Percentiles rank a stretch among this genome's conserved stretches.
phyloP scores from a whole-genome alignment of 768 basidiomycete genomes.

The Lentinus brumalis region DNA sequence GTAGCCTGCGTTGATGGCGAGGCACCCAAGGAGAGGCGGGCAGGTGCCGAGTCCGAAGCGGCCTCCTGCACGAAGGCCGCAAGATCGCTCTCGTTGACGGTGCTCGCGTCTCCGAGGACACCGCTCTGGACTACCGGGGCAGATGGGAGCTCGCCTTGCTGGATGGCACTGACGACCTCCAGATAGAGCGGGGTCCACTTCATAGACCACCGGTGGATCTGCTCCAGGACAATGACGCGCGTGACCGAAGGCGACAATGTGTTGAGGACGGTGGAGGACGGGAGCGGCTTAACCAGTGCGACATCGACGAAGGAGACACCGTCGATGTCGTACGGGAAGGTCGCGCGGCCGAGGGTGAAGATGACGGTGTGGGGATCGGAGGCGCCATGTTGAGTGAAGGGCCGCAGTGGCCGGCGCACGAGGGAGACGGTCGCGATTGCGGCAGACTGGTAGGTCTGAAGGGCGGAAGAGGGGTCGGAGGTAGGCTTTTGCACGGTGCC shows the following conservation, averaged over 20 bases:
- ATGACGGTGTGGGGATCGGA: constrained; percentile 65
- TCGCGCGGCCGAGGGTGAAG: constrained; percentile 63
- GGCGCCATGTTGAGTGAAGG: constrained; percentile 55
- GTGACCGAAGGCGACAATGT: constrained; percentile 63
- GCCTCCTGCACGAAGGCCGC: constrained; percentile 52
- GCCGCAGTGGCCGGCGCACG: constrained; percentile 59
- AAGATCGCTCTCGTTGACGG: constrained; percentile 47
- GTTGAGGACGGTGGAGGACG: constrained; percentile 53
- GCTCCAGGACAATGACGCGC: constrained; percentile 81
- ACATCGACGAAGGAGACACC: constrained; percentile 66
- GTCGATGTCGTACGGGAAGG: constrained; percentile 47
- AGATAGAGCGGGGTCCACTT: constrained; percentile 90
- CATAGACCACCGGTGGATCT: constrained; percentile 70
- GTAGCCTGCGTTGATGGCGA: constrained; percentile 29
- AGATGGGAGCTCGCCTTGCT: constrained; percentile 43
- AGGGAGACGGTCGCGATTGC: constrained; percentile 65
- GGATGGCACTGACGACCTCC: constrained; percentile 74
- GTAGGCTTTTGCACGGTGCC: constrained; percentile 32
- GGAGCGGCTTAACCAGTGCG: constrained; percentile 69
- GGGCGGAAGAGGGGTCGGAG: constrained; percentile 34
- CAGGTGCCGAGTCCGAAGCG: constrained; percentile 36
- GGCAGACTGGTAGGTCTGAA: constrained; percentile 67
- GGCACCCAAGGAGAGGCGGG: constrained; percentile 53
- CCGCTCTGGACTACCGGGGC: constrained; percentile 63
- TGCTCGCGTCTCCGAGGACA: constrained; percentile 52